Base-by-base conservation (phyloP, 345 rosid genomes). In the Rubroshorea leprosula region DNA sequence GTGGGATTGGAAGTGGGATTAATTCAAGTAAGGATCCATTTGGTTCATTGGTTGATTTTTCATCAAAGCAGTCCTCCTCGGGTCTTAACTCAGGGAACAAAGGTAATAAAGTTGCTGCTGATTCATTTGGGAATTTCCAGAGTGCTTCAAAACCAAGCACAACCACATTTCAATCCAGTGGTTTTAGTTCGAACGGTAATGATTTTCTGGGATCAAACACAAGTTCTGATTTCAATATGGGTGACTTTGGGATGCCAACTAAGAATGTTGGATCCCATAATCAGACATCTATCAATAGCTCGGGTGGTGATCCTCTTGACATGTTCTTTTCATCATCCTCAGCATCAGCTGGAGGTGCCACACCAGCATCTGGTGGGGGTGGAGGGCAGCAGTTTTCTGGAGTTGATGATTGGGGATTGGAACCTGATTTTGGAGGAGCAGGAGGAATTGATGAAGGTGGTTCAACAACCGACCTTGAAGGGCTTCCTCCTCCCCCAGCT, bases 401-500 rank as follows among this genome's bases (percentile, higher is more conserved):
- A 69, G 60, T 67, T 64, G 88, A 80, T 68, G 96, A 89, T 66
- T 93, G 99, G 97, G 97, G 96, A 12, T 60, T 81, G 76, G 90
- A 76, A 48, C 67, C 90, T 9, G 86, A 70, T 52, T 83, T 92
- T 58, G 89, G 83, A n/a, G n/a, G n/a, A 54, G 43, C 59, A 0
- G 78, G 69, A 58, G 95, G 68, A 62, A 58, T 63, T 38, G 87
- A 78, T 22, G 72, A 67, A 10, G 76, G 78, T 11, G 77, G 78
- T 52, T 61, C 79, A 19, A 93, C 94, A 22, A 89, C 94, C 0
- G 99, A 89, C 79, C 89, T 93, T 22, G 99, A 93, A 58, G 96
- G 97, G 60, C 87, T 93, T 73, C 96, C 99, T 29, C 91, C 99
- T 43, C 97, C 97, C 15, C 97, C 99, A 12, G 74, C 94, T 15